Evolutionary conservation across 1,284 basidiomycete genomes (phyloP).

Genomic region (Naganishia liquefaciens): DNA sequence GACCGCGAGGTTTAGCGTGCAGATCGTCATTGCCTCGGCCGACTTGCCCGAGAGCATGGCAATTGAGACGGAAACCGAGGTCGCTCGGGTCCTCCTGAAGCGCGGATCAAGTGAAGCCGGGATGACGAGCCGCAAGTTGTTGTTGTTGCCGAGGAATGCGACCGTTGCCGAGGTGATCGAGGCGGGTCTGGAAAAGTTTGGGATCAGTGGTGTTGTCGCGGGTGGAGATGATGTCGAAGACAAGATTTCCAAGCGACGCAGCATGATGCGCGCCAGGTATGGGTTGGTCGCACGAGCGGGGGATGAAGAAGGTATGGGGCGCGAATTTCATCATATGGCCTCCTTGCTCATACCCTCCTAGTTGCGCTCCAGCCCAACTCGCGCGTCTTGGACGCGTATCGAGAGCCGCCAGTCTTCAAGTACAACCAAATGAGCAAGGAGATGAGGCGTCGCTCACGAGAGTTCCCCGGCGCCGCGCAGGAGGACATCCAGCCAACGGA

Average conservation of each 20-base stretch:
- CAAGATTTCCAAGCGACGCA: conserved; percentile 76
- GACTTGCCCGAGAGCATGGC: conserved; percentile 91
- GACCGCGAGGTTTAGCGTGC: conserved; percentile 77
- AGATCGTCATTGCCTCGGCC: conserved; percentile 78
- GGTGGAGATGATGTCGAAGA: conserved; percentile 97
- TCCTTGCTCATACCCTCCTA: conserved; percentile 46
- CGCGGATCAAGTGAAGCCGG: not conserved
- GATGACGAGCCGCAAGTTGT: conserved; percentile 59
- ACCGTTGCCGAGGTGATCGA: conserved; percentile 97
- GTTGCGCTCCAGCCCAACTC: conserved; percentile 73
- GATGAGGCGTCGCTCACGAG: conserved; percentile 81
- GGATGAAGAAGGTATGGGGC: conserved; percentile 64
- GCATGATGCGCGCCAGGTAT: conserved; percentile 76
- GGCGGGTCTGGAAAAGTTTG: conserved; percentile 83
- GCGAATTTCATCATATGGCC: not conserved
- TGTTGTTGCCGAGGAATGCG: conserved; percentile 86
- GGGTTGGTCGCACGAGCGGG: conserved; percentile 62
- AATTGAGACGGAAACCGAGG: conserved; percentile 80
- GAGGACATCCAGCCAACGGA: conserved; percentile 80
- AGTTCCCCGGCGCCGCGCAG: conserved; percentile 65
- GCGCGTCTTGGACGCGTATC: conserved; percentile 80
- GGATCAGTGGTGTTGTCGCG: conserved; percentile 91
- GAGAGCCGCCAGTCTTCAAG: conserved; percentile 70
- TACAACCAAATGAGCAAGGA: conserved; percentile 63
- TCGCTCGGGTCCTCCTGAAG: conserved; percentile 58